Evolutionary conservation across 2,329 filamentous ascomycete species (phyloP).

Genomic region (Verticillium nubilum): DNA sequence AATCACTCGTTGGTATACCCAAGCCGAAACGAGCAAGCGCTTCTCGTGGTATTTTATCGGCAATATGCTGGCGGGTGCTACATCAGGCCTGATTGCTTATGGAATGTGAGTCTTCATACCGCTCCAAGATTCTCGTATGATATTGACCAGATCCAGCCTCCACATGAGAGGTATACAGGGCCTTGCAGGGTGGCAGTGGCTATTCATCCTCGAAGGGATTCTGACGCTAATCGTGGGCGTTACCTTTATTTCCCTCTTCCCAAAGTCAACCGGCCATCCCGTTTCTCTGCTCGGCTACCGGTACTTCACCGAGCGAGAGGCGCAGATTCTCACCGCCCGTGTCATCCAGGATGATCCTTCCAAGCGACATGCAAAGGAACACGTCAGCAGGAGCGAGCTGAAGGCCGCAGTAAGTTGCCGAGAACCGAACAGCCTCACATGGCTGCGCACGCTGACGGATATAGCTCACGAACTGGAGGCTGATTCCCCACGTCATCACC

Average conservation of each 20-base stretch:
- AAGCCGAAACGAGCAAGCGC: slow-evolving; percentile 36
- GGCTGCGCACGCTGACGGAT: neutral
- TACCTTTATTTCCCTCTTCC: slow-evolving; percentile 24
- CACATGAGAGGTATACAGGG: slow-evolving; percentile 25
- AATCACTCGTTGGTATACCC: slow-evolving; percentile 41
- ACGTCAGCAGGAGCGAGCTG: slow-evolving; percentile 24
- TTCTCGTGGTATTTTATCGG: slow-evolving; percentile 40
- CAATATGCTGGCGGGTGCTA: slow-evolving; percentile 33
- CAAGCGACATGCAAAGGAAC: slow-evolving; percentile 22
- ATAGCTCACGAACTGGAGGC: slow-evolving; percentile 29
- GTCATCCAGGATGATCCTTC: slow-evolving; percentile 28
- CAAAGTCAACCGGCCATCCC: slow-evolving; percentile 19
- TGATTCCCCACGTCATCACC: slow-evolving; percentile 26
- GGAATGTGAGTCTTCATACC: slow-evolving; percentile 21
- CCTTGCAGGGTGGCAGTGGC: slow-evolving; percentile 27
- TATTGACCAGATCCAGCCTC: slow-evolving; percentile 11
- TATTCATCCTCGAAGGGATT: slow-evolving; percentile 29
- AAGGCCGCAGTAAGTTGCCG: slow-evolving; percentile 22
- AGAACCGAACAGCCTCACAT: neutral
- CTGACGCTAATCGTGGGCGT: slow-evolving; percentile 27
- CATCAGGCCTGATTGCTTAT: slow-evolving; percentile 34
- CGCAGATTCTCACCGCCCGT: slow-evolving; percentile 24
- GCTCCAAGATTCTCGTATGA: too few relatives aligned
- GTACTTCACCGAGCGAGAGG: slow-evolving; percentile 28
- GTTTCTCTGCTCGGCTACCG: slow-evolving; percentile 22